These are phyloP conservation scores for Teunomyces panamensis DNA, from an alignment of 805 yeast genomes.

Conservation along the genomic window DNA sequence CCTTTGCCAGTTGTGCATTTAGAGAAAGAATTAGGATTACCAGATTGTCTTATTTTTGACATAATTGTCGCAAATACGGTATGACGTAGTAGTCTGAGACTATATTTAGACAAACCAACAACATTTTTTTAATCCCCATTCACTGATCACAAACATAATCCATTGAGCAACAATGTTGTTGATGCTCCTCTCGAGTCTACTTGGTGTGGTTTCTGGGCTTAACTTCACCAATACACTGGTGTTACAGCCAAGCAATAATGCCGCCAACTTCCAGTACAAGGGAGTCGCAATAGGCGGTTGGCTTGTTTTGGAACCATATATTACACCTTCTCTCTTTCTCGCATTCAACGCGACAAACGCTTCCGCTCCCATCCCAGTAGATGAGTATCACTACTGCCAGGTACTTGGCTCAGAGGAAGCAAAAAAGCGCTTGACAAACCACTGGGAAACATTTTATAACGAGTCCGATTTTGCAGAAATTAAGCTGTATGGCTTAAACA, in stretches of 20 bases:
- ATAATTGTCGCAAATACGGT: background rate
- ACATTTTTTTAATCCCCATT: background rate
- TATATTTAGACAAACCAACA: too few species aligned
- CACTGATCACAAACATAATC: background rate
- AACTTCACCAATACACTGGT: background rate
- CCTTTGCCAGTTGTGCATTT: too few species aligned
- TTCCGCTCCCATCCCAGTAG: slow-evolving; percentile 44
- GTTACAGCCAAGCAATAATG: slow-evolving; percentile 4
- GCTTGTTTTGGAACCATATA: slow-evolving; percentile 69
- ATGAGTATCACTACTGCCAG: slow-evolving; percentile 56
- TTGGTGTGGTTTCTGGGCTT: background rate
- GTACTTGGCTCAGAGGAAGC: slow-evolving; percentile 49
- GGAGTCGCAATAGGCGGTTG: slow-evolving; percentile 70
- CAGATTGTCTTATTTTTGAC: background rate
- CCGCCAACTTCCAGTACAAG: slow-evolving; percentile 13
- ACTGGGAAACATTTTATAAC: slow-evolving; percentile 58
- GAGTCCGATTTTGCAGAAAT: slow-evolving; percentile 57
- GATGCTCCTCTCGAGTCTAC: background rate
- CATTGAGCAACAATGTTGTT: background rate
- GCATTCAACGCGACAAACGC: slow-evolving; percentile 28
- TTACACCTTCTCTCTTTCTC: slow-evolving; percentile 61
- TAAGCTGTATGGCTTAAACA: slow-evolving; percentile 53
- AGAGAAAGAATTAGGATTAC: too few species aligned
- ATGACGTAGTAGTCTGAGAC: too few species aligned
- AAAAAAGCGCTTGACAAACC: slow-evolving; percentile 38